phyloP scores from a whole-genome alignment of 805 yeast genomes.

The Aciculoconidium aculeatum region DNA sequence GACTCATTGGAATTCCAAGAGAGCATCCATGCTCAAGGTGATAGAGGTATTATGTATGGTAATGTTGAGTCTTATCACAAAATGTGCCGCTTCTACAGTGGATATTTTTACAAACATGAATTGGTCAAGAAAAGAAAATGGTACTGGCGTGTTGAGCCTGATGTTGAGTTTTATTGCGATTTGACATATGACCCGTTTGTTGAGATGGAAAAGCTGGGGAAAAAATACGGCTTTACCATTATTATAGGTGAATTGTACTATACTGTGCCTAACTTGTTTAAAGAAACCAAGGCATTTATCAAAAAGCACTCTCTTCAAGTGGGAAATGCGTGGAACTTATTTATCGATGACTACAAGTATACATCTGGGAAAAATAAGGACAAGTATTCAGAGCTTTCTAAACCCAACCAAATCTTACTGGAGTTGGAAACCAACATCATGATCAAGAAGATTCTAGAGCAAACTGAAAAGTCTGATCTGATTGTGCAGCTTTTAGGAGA shows the following conservation, averaged over 20 bases:
- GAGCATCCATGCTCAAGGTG: conserved; percentile 69
- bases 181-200: conserved; percentile 85
- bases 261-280: conserved; percentile 77
- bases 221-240: conserved; percentile 82
- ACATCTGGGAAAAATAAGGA: conserved; percentile 17
- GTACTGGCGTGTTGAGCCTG: conserved; percentile 97
- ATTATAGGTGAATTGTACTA: conserved; percentile 70
- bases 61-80: conserved; percentile 77
- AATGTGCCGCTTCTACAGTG: conserved; percentile 93
- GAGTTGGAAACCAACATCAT: conserved; percentile 24
- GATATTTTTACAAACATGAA: conserved; percentile 75
- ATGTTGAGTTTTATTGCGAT: conserved; percentile 85
- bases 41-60: conserved; percentile 79
- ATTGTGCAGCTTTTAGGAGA: conserved; percentile 1
- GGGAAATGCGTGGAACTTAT: conserved; percentile 66
- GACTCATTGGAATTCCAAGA: conserved; percentile 46
- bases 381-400: conserved; percentile 18
- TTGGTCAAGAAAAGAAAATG: conserved; percentile 67
- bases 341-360: conserved; percentile 34
- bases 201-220: conserved; percentile 64
- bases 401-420: conserved; percentile 15
- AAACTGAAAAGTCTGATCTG: conserved; percentile 7
- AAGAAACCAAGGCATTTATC: conserved; percentile 63
- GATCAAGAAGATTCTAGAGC: conserved; percentile 17
- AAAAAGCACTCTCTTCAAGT: conserved; percentile 38